Evolutionary conservation across 805 yeast species (phyloP), one percentile per base, ranked within the genome.

Genomic region (Barnettozyma populi): DNA sequence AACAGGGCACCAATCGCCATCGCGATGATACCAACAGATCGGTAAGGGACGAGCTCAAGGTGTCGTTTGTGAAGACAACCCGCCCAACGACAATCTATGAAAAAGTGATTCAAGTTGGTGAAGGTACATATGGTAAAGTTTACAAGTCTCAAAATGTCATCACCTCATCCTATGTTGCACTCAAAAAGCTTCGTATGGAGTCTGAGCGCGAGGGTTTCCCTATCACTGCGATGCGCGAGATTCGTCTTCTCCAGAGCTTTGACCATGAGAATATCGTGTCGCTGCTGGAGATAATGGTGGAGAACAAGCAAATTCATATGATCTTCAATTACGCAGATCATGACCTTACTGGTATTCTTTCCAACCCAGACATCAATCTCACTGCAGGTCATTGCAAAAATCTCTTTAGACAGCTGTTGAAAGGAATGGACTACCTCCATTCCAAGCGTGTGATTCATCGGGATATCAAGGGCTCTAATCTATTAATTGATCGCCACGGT

Each of bases 121-220:
- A 94, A 67, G 99, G 99, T 9, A 94, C 98, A 0, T 94, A 94
- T 64, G 99, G 99, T 18, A 90, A 88, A 63, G 99, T 94, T 19
- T 90, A 86, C 69, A 89, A 90, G 61, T 96, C 97, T 0, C 73
- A 71, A 43, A 90, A 94, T 62, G 67, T 68, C 14, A 69, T 78
- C 5, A 87, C 96, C 0, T 74, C 78, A 2, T 80, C 78, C 49
- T 69, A 76, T 54, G 94, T 90, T n/a, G 99, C 99, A 1, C 70
- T 94, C 60, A 94, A 94, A 63, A 76, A 84, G 55, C 71, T 94
- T 40, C 68, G 97, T 51, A 73, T 94, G 58, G 97, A 94, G 61
- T 68, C 80, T 7, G 98, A 92, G 63, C 74, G 89, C 43, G 99
- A 94, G 61, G 97, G 98, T 0, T 88, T 94, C 65, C 99, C 99